Conservation (phyloP, 2,329 filamentous ascomycete species). For the Aspergillus pseudotamarii region DNA sequence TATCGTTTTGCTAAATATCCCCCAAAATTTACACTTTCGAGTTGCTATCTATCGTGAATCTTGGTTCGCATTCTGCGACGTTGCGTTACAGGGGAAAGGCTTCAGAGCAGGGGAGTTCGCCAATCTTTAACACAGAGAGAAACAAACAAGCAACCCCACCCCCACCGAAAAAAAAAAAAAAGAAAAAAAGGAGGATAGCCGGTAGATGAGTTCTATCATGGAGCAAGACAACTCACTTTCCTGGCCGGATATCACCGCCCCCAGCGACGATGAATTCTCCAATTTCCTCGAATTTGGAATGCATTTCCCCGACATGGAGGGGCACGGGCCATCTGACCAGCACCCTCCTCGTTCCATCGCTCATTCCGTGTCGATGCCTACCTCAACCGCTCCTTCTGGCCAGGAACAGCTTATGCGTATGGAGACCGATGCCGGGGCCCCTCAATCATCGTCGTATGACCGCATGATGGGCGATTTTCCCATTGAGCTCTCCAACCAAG, state of each 20-base stretch:
- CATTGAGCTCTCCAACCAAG: constrained; percentile 31
- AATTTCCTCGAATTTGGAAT: constrained; percentile 53
- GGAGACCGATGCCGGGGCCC: constrained; percentile 29
- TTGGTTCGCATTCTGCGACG: background rate
- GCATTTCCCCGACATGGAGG: constrained; percentile 47
- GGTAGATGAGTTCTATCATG: constrained; percentile 28
- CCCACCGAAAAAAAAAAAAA: background rate
- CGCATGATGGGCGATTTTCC: constrained; percentile 40
- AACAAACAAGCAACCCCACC: too few species aligned
- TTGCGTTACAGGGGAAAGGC: background rate
- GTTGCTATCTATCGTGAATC: background rate
- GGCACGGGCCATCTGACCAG: constrained; percentile 40
- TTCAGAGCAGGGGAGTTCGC: background rate
- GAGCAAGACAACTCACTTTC: constrained; percentile 37
- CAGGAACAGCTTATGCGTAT: constrained; percentile 31
- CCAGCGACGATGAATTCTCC: constrained; percentile 52
- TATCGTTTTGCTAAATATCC: background rate
- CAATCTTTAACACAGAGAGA: background rate
- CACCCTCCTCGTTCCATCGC: constrained; percentile 37
- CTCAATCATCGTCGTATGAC: constrained; percentile 28
- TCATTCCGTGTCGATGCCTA: constrained; percentile 37
- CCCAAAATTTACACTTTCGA: background rate
- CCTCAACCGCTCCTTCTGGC: constrained; percentile 29
- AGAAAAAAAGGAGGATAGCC: background rate
- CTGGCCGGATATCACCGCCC: constrained; percentile 39